Evolutionary conservation across 768 basidiomycete species (phyloP).

Genomic region (Pisolithus albus): DNA sequence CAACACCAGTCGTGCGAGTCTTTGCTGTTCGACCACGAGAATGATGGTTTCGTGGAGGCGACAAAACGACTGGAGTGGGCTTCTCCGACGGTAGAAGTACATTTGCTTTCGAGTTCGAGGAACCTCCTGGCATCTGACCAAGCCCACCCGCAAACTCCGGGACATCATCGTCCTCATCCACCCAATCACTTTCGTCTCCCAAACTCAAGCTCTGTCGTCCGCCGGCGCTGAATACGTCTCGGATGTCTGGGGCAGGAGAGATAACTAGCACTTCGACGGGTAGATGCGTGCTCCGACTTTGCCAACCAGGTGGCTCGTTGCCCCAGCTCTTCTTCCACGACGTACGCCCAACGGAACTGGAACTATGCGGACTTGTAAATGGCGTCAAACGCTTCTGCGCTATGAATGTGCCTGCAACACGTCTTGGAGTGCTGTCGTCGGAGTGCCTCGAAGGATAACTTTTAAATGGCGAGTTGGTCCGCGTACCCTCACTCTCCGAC

Average conservation of each 20-base stretch:
- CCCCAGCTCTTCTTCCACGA: slow-evolving; percentile 93
- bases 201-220: slow-evolving; percentile 47
- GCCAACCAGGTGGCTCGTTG: slow-evolving; percentile 81
- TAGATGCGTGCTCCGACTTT: slow-evolving; percentile 52
- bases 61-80: slow-evolving; percentile 35
- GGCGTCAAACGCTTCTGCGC: slow-evolving; percentile 78
- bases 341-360: slow-evolving; percentile 50
- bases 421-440: slow-evolving; percentile 41
- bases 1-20: slow-evolving; percentile 18
- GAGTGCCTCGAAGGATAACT: slow-evolving; percentile 40
- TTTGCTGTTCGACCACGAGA: slow-evolving; percentile 32
- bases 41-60: slow-evolving; percentile 44
- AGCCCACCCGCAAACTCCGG: slow-evolving; percentile 71
- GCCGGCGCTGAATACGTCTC: slow-evolving; percentile 66
- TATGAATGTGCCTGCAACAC: slow-evolving; percentile 54
- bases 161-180: slow-evolving; percentile 77
- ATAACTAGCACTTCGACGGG: slow-evolving; percentile 77
- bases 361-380: slow-evolving; percentile 51
- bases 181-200: slow-evolving; percentile 84
- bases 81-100: slow-evolving; percentile 26
- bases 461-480: slow-evolving; percentile 60
- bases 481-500: slow-evolving; percentile 60
- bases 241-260: slow-evolving; percentile 46
- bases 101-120: slow-evolving; percentile 20
- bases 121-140: slow-evolving; percentile 45